Evolutionary conservation across 2,329 filamentous ascomycete genomes (phyloP).

Genomic region (Aspergillus quadrilineatus): DNA sequence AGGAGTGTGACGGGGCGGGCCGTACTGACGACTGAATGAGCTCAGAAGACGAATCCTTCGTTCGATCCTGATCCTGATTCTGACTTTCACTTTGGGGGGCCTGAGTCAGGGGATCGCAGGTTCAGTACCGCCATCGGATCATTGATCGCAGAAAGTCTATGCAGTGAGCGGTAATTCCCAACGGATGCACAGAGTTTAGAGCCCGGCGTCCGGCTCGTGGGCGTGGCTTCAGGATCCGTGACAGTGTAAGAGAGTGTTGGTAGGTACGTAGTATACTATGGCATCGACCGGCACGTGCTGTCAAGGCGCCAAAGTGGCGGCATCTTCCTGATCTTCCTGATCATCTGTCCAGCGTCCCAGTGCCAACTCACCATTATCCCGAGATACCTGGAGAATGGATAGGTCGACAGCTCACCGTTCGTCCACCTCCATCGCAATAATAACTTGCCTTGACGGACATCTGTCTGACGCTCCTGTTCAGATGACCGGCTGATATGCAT

Average conservation of each 20-base stretch:
- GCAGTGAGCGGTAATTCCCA: neutral
- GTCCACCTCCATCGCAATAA: neutral
- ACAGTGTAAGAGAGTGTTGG: neutral
- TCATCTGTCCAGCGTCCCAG: neutral
- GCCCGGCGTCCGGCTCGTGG: neutral
- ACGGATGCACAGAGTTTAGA: neutral
- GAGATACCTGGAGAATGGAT: neutral
- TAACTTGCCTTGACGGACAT: neutral
- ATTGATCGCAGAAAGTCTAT: neutral
- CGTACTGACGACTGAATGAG: neutral
- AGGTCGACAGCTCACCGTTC: neutral
- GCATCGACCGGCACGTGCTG: neutral
- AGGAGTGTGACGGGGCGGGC: constrained; percentile 4
- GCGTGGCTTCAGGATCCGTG: neutral
- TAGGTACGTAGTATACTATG: no score
- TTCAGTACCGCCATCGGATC: neutral
- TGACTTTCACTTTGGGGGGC: neutral
- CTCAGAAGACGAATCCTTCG: neutral
- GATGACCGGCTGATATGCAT: constrained; percentile 16
- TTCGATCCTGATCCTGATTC: neutral
- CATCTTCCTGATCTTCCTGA: neutral
- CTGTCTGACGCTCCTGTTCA: constrained; percentile 5
- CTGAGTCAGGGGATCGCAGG: neutral
- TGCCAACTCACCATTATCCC: neutral
- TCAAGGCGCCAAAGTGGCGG: neutral